Base-by-base conservation (phyloP, 2,329 filamentous ascomycete genomes). In the Tympanopsis confertula region DNA sequence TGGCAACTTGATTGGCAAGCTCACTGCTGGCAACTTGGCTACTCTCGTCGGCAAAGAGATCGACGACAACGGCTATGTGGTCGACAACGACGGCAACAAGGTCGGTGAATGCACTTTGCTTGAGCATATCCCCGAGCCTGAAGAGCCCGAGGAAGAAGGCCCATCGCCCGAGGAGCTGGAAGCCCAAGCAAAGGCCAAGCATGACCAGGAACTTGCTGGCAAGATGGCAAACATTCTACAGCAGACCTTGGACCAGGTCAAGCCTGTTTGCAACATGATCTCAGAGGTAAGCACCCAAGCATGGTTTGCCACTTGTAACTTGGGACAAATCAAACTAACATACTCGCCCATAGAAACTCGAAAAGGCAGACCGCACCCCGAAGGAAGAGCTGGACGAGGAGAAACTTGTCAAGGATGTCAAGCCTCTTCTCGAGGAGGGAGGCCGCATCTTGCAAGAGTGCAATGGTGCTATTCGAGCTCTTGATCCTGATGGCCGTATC, bases 321-420 rank as follows among this genome's bases (percentile, higher is more conserved):
- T 35, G 32, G 20, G 30, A 19, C 38, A 43, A 35, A 44, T 38
- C 44, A 43, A 45, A 20, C n/a, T 29, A 30, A 5, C 30, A 13
- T 37, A 32, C 17, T 35, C 44, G 48, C 59, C 47, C 26, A 17
- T 43, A 79, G 71, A 58, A 70, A 51, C 73, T 83, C 48, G 78
- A 83, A 45, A 66, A 66, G 47, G 79, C 78, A 37, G 76, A 83
- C 48, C 70, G 70, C 45, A 78, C 77, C 19, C 75, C 77, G 20
- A 74, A 76, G 51, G 76, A 82, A 13, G 78, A 83, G 44, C 70
- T 82, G 20, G 78, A 85, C 49, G 80, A 85, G 53, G 77, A 84
- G 48, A 69, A 80, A 49, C 67, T 84, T 15, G 79, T 85, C 48
- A 69, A 82, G 54, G 66, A 78, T 29, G 77, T 84, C 58, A 81